Conservation (phyloP, 2,329 filamentous ascomycete genomes). For the Hortaea werneckii region DNA sequence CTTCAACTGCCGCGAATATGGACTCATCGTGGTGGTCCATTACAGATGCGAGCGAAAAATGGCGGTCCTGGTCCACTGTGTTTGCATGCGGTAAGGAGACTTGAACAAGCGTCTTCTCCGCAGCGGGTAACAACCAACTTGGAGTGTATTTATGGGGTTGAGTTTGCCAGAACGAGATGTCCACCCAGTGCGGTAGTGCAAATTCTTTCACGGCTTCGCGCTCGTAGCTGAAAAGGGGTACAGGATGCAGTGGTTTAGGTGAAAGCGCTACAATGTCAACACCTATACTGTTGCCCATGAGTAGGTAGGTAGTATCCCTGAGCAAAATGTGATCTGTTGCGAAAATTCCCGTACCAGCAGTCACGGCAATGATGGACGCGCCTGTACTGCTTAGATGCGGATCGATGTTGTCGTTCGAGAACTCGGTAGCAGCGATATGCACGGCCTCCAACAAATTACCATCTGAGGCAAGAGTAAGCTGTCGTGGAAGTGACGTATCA, state of each 20-base stretch:
- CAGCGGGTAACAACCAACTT: neutral
- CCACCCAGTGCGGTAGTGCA: constrained; percentile 91
- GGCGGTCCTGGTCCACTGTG: too few species aligned
- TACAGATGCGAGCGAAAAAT: too few species aligned
- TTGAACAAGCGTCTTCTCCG: too few species aligned
- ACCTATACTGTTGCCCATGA: constrained; percentile 92
- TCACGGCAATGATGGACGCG: constrained; percentile 85
- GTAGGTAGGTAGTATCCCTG: constrained; percentile 75
- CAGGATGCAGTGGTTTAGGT: constrained; percentile 87
- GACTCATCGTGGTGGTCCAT: too few species aligned
- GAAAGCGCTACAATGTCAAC: constrained; percentile 92
- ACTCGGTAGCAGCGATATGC: constrained; percentile 78
- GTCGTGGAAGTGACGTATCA: constrained; percentile 51
- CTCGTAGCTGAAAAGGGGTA: constrained; percentile 80
- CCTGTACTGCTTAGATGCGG: constrained; percentile 85
- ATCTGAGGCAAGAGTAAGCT: constrained; percentile 74
- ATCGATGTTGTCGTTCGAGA: constrained; percentile 85
- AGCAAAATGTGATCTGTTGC: constrained; percentile 89
- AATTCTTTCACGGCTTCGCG: constrained; percentile 63
- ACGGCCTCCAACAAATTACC: constrained; percentile 95
- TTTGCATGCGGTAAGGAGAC: too few species aligned
- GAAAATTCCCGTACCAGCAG: constrained; percentile 86
- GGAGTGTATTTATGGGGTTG: neutral
- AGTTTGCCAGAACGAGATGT: constrained; percentile 94
- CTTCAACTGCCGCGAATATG: too few species aligned